phyloP scores from a whole-genome alignment of 352 stramenopile genomes.

The Ophiocytium majus region DNA sequence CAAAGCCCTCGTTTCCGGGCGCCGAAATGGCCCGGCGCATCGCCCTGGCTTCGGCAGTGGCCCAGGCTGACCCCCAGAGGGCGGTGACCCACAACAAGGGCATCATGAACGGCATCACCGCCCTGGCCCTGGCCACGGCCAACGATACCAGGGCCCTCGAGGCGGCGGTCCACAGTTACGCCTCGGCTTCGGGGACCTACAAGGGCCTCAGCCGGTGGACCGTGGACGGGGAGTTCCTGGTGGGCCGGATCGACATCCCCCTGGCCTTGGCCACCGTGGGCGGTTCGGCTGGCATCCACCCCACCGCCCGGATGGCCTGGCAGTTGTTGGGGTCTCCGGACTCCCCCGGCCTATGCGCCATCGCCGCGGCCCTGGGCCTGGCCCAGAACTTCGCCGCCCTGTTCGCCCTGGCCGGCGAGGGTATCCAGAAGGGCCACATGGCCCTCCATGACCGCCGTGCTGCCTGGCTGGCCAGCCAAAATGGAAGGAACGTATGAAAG shows the following conservation, averaged over 20 bases:
- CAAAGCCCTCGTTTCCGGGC: neutral
- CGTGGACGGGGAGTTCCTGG: neutral
- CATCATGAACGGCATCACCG: neutral
- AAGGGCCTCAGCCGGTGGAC: neutral
- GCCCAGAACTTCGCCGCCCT: constrained; percentile 4
- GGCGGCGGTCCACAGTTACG: neutral
- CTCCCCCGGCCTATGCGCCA: neutral
- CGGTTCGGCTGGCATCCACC: neutral
- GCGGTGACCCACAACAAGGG: constrained; percentile 7
- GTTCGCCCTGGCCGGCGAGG: neutral
- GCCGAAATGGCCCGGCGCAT: neutral
- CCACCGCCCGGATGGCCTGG: neutral
- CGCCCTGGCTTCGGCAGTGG: neutral
- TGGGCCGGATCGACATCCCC: neutral
- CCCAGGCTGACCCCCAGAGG: neutral
- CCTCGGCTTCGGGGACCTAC: neutral
- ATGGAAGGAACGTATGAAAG: too few species aligned
- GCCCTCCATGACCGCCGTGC: too few species aligned
- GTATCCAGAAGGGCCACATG: constrained; percentile 1
- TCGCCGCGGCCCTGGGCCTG: neutral
- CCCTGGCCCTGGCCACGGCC: neutral
- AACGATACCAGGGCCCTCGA: neutral
- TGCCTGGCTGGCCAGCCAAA: too few species aligned
- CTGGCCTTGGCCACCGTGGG: neutral
- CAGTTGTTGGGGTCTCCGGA: neutral